phyloP scores from a whole-genome alignment of 345 rosid genomes.

The Punica granatum region DNA sequence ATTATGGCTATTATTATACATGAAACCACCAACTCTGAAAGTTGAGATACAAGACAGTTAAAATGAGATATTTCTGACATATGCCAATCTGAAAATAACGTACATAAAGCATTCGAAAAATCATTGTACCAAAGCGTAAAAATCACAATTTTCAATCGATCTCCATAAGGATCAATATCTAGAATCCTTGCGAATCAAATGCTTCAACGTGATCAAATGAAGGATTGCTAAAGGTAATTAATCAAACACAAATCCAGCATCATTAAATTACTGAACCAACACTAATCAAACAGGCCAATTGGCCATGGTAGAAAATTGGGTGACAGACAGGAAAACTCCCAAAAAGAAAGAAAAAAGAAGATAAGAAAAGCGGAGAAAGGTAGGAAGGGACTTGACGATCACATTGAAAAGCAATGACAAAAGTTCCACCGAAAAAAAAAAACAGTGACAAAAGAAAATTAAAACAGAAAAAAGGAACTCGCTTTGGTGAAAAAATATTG shows the following conservation, averaged over 20 bases:
- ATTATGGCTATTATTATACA: neutral
- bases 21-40: neutral
- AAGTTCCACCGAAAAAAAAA: too few species aligned
- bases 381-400: neutral
- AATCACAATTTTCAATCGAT: too few species aligned
- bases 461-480: neutral
- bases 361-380: neutral
- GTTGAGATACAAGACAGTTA: neutral
- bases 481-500: too few species aligned
- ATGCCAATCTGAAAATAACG: neutral
- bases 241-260: slow-evolving; percentile 1
- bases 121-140: too few species aligned
- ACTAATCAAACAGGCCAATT: neutral
- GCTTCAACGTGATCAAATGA: neutral
- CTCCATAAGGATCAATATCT: too few species aligned
- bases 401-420: neutral
- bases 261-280: neutral
- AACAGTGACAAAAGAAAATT: too few species aligned
- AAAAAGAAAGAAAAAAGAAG: too few species aligned
- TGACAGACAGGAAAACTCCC: neutral
- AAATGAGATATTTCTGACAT: neutral
- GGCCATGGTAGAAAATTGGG: neutral
- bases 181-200: too few species aligned
- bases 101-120: too few species aligned
- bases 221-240: neutral